These are phyloP conservation scores for Cryptosporidium parvum DNA, from an alignment of 169 alveolate genomes.

Conservation along the genomic window DNA sequence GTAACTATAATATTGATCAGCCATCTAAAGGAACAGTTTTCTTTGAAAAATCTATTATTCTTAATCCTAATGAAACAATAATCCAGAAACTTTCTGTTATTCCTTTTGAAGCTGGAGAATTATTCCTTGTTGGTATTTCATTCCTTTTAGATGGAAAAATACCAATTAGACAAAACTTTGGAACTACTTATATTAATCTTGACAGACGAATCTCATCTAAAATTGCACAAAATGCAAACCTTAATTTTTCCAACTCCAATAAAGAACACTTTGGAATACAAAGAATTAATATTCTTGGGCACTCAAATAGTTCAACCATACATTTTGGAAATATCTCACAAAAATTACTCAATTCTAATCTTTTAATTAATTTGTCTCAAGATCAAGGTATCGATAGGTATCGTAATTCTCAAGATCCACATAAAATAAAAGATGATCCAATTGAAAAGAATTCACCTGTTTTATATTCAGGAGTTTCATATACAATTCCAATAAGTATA, in stretches of 20 bases:
- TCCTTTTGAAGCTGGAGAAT: conserved; percentile 61
- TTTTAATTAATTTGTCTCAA: neutral
- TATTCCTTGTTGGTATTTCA: conserved; percentile 57
- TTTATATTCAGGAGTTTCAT: conserved; percentile 36
- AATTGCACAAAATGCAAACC: neutral
- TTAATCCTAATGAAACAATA: conserved; percentile 40
- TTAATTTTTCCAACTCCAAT: neutral
- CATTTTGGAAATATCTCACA: conserved; percentile 11
- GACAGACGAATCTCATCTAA: neutral
- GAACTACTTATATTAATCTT: conserved; percentile 7
- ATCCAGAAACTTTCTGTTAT: conserved; percentile 31
- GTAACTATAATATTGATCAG: neutral
- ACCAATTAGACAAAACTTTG: conserved; percentile 54
- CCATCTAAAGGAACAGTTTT: conserved; percentile 9
- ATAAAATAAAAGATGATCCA: too few species aligned
- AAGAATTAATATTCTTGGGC: conserved; percentile 23
- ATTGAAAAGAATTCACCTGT: neutral
- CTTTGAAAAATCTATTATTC: conserved; percentile 20
- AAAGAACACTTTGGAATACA: conserved; percentile 35
- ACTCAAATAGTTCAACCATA: neutral
- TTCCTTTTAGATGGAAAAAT: conserved; percentile 65
- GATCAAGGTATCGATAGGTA: neutral
- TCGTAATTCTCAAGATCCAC: neutral
- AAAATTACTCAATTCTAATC: neutral
- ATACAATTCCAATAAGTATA: conserved; percentile 30